Evolutionary conservation across 148 eudicot species (phyloP).

Genomic region (Cornus kousa): DNA sequence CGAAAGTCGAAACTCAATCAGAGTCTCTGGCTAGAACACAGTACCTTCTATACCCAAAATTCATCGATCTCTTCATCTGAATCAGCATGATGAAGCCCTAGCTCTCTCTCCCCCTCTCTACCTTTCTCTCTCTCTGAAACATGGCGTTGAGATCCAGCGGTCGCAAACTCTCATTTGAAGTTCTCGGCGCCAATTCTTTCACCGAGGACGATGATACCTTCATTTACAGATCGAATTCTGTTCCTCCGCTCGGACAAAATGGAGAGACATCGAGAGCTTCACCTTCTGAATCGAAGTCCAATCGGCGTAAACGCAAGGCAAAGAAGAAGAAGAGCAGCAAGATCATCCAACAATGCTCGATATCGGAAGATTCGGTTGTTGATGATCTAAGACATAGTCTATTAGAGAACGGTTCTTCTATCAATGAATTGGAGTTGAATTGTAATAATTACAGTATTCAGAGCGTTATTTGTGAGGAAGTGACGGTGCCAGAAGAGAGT

Average conservation of each 20-base stretch:
- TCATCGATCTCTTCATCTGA: not conserved
- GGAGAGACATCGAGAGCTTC: slow-evolving; percentile 13
- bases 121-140: not conserved
- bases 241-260: slow-evolving; percentile 13
- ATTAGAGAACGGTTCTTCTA: not conserved
- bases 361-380: slow-evolving; percentile 10
- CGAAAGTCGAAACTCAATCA: not conserved
- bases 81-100: slow-evolving; percentile 7
- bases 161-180: slow-evolving; percentile 66
- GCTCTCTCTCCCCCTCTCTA: not conserved
- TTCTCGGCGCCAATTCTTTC: slow-evolving; percentile 30
- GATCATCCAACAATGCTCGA: not conserved
- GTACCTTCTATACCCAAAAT: no score
- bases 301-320: slow-evolving; percentile 38
- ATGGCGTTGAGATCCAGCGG: slow-evolving; percentile 59
- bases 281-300: slow-evolving; percentile 7
- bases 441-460: slow-evolving; percentile 13
- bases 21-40: not conserved
- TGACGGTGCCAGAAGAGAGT: slow-evolving; percentile 28
- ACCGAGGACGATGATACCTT: slow-evolving; percentile 19
- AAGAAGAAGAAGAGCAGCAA: slow-evolving; percentile 39
- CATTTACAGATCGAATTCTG: slow-evolving; percentile 49
- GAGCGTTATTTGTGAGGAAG: slow-evolving; percentile 30
- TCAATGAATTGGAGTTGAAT: slow-evolving; percentile 8
- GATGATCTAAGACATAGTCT: not conserved